Evolutionary conservation across 495 filamentous ascomycete species (phyloP), one percentile per base, ranked within the genome.

Genomic region (Echria macrotheca): DNA sequence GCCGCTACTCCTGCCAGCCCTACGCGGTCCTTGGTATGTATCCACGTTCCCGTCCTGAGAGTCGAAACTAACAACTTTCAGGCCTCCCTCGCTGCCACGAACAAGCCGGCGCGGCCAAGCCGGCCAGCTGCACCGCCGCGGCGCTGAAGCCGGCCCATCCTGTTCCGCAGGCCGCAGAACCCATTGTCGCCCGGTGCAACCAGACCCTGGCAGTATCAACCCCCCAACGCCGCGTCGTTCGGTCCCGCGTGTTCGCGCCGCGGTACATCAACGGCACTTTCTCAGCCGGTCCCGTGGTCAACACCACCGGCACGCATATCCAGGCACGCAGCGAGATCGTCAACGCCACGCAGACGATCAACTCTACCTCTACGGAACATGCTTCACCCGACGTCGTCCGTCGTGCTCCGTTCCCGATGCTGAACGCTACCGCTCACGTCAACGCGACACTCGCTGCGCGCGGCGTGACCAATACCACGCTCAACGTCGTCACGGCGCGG

Each of bases 1-100:
- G 45, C 45, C 45, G 35, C 11, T 15, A 26, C 14, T 48, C 40
- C 45, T 48, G 45, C 45, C 31, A 48, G 22, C 19, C 45, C 12
- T 39, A 29, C 32, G 28, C 33, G 6, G 23, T 48, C 33, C 3
- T 11, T 2, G 32, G 44, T 37, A 14, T 22, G 10, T 14, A 15
- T 14, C 15, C 9, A 10, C 5, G 10, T 15, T 19, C 22, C 15
- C 3, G 8, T 28, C 6, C 40, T 26, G 18, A 18, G 2, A 11
- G 22, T 15, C 10, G 3, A 4, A 29, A 26, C 40, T 26, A 44
- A 28, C 11, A 28, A 11, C 18, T 25, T n/a, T 12, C 40, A 44
- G 42, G 42, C 19, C 42, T 44, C 15, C 42, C 42, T 9, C 42
- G 42, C 42, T 44, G 42, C 42, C 19, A 31, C n/a, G 42, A 44